These are phyloP conservation scores for Malus sieversii DNA, from an alignment of 306 rosid genomes.

Conservation along the genomic window DNA sequence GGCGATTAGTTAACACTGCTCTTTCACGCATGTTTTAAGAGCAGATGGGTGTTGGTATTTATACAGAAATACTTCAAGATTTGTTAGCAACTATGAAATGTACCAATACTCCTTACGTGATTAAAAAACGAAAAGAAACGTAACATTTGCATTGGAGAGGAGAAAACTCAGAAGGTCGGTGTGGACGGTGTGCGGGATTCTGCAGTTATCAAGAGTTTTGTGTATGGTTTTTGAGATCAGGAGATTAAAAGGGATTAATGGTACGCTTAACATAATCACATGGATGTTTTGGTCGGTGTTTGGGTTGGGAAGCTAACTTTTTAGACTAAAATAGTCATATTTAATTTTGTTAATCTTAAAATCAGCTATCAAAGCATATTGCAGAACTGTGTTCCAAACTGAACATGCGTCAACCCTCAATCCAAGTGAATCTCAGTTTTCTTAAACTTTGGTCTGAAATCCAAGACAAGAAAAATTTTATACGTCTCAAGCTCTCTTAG, in stretches of 20 bases:
- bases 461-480: not conserved
- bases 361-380: not conserved
- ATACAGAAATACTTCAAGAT: not conserved
- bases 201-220: not conserved
- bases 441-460: not conserved
- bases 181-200: slow-evolving; percentile 12
- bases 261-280: not conserved
- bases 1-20: not conserved
- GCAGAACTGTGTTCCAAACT: not conserved
- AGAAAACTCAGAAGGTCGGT: slow-evolving; percentile 13
- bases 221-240: not conserved
- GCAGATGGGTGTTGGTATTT: slow-evolving; percentile 3
- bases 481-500: too few relatives aligned
- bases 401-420: not conserved
- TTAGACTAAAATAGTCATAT: not conserved
- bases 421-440: not conserved
- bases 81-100: not conserved
- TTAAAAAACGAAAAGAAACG: not conserved
- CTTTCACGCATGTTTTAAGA: not conserved
- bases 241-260: not conserved
- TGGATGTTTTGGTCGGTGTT: slow-evolving; percentile 1
- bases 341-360: not conserved
- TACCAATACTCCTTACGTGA: not conserved
- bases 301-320: not conserved
- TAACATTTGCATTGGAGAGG: not conserved